Evolutionary conservation across 2,329 filamentous ascomycete species (phyloP).

Genomic region (Claviceps cyperi): DNA sequence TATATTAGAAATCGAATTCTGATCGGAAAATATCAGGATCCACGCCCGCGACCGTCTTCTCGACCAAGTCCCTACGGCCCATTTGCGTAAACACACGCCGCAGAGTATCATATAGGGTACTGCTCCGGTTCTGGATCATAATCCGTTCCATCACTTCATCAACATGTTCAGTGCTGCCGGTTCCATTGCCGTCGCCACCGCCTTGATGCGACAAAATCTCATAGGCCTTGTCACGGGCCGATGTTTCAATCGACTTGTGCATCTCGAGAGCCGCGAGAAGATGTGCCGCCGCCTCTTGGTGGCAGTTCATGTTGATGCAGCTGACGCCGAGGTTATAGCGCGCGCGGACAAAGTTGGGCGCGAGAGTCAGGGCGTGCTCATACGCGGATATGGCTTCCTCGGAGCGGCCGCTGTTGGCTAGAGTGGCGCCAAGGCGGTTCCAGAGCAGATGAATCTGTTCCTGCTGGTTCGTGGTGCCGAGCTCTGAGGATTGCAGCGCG

Average conservation of each 20-base stretch:
- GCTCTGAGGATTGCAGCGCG: constrained; percentile 72
- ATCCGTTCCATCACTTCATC: constrained; percentile 74
- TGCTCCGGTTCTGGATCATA: constrained; percentile 90
- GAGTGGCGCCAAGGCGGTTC: constrained; percentile 91
- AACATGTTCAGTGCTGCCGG: constrained; percentile 9
- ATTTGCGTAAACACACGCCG: constrained; percentile 93
- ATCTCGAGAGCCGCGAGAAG: constrained; percentile 83
- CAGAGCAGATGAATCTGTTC: constrained; percentile 87
- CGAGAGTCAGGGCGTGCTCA: constrained; percentile 75
- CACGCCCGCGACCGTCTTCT: constrained; percentile 77
- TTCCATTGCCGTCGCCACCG: constrained; percentile 9
- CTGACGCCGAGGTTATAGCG: constrained; percentile 93
- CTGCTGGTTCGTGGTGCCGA: constrained; percentile 68
- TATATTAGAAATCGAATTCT: constrained; percentile 69
- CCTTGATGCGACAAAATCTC: constrained; percentile 54
- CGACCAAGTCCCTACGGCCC: constrained; percentile 74
- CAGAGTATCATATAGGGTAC: constrained; percentile 90
- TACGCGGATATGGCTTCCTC: constrained; percentile 97
- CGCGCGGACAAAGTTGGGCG: constrained; percentile 92
- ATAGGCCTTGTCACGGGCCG: constrained; percentile 67
- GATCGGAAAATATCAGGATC: constrained; percentile 78
- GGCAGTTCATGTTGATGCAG: constrained; percentile 96
- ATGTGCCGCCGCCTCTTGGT: constrained; percentile 83
- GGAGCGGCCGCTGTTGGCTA: constrained; percentile 83
- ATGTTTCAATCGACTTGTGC: constrained; percentile 85